A percentile compares a stretch with the other conserved stretches of the same genome.
These are phyloP conservation scores for Globisporangium okanoganense DNA, from an alignment of 352 stramenopile species.

Conservation along the genomic window DNA sequence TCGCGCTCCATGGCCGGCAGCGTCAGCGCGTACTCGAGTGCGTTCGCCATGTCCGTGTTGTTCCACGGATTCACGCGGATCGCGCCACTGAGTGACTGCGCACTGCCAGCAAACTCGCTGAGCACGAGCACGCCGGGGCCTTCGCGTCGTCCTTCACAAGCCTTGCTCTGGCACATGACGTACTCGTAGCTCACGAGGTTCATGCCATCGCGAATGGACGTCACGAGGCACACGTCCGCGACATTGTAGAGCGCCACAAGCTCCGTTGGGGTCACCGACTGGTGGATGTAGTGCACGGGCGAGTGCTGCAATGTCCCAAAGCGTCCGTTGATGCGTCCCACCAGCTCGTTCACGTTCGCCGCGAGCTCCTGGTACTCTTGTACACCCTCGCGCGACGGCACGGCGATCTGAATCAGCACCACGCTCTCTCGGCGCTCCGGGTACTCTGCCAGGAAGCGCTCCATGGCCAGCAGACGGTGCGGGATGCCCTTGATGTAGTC, in stretches of 20 bases:
- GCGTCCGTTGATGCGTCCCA: constrained; percentile 86
- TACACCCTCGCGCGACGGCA: constrained; percentile 71
- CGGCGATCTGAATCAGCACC: constrained; percentile 94
- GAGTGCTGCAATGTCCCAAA: constrained; percentile 86
- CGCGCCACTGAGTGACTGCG: constrained; percentile 82
- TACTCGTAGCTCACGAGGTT: constrained; percentile 90
- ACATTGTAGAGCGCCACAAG: constrained; percentile 87
- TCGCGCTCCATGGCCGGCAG: constrained; percentile 81
- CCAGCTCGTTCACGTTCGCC: constrained; percentile 83
- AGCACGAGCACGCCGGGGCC: constrained; percentile 83
- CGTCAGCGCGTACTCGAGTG: constrained; percentile 77
- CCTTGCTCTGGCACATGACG: constrained; percentile 75
- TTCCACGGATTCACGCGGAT: constrained; percentile 89
- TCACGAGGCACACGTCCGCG: constrained; percentile 87
- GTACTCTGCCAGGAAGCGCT: constrained; percentile 44
- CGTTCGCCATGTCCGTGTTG: constrained; percentile 78
- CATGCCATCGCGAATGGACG: constrained; percentile 86
- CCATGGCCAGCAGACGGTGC: constrained; percentile 85
- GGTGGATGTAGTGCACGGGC: constrained; percentile 90
- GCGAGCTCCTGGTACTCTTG: constrained; percentile 65
- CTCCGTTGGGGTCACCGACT: constrained; percentile 69
- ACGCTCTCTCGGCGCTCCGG: constrained; percentile 93
- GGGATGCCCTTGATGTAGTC: constrained; percentile 90
- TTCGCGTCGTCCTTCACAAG: constrained; percentile 22
- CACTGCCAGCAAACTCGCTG: constrained; percentile 87